Base-by-base conservation (phyloP, 2,329 filamentous ascomycete genomes). In the Aspergillus sp. region DNA sequence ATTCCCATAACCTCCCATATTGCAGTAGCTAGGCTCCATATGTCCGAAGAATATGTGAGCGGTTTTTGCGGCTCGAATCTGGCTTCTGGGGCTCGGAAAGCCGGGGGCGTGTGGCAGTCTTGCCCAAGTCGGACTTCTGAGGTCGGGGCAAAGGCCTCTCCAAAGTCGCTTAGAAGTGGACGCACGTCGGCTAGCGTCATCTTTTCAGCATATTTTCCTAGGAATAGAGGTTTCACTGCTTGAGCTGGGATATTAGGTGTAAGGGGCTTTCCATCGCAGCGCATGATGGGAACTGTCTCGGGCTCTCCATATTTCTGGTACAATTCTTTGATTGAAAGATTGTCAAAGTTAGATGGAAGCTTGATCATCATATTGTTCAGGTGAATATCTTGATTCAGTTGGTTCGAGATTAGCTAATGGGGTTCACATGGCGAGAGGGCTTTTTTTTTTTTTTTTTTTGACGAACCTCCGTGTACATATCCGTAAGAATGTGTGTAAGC, bases 161-260 rank as follows among this genome's bases (percentile, higher is more conserved):
- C 64, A 51, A 72, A 78, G 63, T 78, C 75, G 60, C 63, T 66
- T 1, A 78, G 71, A 53, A 77, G 57, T 0, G 72, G 39, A 4
- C 62, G 61, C 1, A 69, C 63, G 12, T 78, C 76, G 1, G 63
- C 61, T 21, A 74, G 28, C 8, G 63, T 61, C 48, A 75, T 69
- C 0, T 72, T 58, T 45, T 73, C 61, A 6, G 70, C 69, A 5
- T 64, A 39, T 61, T 74, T 73, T 2, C 70, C 73, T 21, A 77
- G 65, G 39, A 49, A 69, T 4, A 73, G 57, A 5, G 69, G 69
- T 1, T 67, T 15, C 4, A 69, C 68, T 55, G 68, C 73, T 32
- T 67, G 65, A 6, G 61, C 3, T 28, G 74, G 74, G 43, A 66
- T 62, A 60, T 70, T 72, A 0, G 66, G 65, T 1, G 69, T 57